Conservation (phyloP, 768 basidiomycete species). For the Sarcodon sp. region DNA sequence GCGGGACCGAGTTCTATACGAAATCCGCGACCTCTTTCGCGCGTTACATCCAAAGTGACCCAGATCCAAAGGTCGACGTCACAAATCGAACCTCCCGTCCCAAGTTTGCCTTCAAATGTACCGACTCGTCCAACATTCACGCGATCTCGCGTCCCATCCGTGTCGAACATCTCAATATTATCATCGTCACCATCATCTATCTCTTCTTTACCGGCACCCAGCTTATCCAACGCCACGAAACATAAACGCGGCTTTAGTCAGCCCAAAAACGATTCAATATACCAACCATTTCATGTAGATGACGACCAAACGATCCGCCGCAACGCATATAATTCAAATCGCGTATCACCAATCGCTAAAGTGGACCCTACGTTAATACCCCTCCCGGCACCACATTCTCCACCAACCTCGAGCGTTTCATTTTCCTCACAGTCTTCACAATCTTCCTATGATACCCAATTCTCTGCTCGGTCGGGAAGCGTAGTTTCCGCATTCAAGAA, state of each 20-base stretch:
- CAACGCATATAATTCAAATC: conserved; percentile 1
- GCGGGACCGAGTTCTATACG: not conserved
- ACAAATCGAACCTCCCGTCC: not conserved
- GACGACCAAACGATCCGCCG: conserved; percentile 15
- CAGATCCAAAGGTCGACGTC: not conserved
- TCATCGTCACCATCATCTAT: conserved; percentile 12
- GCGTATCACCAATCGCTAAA: conserved; percentile 15
- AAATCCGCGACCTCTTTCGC: not conserved
- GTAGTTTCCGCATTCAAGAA: no score
- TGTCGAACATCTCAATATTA: conserved; percentile 16
- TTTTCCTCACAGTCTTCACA: conserved; percentile 68
- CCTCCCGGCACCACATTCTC: conserved; percentile 50
- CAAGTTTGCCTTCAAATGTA: conserved; percentile 2
- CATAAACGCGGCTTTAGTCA: no score
- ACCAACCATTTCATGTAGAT: conserved; percentile 8
- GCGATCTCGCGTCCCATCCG: conserved; percentile 15
- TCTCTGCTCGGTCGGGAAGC: conserved; percentile 11
- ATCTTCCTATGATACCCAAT: conserved; percentile 29
- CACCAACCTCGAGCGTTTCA: conserved; percentile 58
- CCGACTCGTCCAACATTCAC: conserved; percentile 6
- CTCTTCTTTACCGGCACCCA: not conserved
- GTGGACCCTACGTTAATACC: conserved; percentile 46
- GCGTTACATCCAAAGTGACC: not conserved
- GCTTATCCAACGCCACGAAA: no score
- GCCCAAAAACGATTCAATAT: no score